Conservation (phyloP, 768 basidiomycete genomes). For the Rhodotorula diobovata region DNA sequence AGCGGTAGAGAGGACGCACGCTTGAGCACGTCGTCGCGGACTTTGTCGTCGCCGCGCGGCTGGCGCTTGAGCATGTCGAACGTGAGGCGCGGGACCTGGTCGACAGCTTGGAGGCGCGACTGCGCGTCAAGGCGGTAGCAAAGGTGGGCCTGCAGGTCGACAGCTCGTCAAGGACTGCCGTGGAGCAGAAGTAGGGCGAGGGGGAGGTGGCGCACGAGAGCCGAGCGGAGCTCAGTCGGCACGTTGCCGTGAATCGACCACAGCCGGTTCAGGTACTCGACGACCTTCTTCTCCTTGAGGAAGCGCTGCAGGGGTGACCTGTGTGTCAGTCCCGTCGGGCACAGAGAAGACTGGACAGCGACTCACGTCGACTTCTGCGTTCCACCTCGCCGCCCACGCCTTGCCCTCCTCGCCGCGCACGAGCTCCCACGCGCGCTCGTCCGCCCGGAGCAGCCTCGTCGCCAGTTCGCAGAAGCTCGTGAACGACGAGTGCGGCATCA, state of each 20-base stretch:
- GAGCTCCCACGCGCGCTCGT: slow-evolving; percentile 43
- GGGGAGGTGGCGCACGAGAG: slow-evolving; percentile 7
- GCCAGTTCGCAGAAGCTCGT: slow-evolving; percentile 57
- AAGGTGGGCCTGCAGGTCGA: slow-evolving; percentile 11
- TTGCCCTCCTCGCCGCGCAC: neutral
- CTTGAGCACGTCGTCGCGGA: slow-evolving; percentile 16
- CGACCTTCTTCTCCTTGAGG: slow-evolving; percentile 11
- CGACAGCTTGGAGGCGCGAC: neutral
- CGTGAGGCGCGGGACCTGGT: slow-evolving; percentile 7
- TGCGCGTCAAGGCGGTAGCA: slow-evolving; percentile 15
- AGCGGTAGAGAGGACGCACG: neutral
- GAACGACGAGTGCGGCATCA: slow-evolving; percentile 58
- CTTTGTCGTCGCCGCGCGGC: neutral
- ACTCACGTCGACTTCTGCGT: slow-evolving; percentile 49
- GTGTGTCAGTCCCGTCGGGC: neutral
- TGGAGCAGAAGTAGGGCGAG: too few species aligned
- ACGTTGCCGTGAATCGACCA: slow-evolving; percentile 42
- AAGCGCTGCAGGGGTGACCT: slow-evolving; percentile 1
- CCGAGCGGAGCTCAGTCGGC: slow-evolving; percentile 18
- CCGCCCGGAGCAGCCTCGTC: slow-evolving; percentile 52
- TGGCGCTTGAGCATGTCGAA: slow-evolving; percentile 13
- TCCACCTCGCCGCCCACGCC: slow-evolving; percentile 47
- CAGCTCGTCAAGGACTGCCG: slow-evolving; percentile 40
- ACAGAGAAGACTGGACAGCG: neutral
- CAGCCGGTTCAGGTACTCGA: slow-evolving; percentile 11